Conservation (phyloP, 768 basidiomycete genomes). For the Rhizopogon rudus region DNA sequence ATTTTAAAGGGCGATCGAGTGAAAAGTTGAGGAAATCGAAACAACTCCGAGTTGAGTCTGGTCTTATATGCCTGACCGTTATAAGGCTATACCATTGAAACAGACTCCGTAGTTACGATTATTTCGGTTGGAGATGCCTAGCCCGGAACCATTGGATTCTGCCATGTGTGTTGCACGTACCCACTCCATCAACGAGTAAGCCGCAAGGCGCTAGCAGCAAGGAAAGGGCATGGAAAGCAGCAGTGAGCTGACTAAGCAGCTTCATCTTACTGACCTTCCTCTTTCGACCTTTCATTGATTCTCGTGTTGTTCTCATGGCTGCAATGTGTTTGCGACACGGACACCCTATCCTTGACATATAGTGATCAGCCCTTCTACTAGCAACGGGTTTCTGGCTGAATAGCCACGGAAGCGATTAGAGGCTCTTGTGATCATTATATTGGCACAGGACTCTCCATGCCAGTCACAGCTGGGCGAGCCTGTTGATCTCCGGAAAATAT, state of each 20-base stretch:
- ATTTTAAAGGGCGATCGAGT: slow-evolving; percentile 7
- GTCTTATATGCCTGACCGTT: slow-evolving; percentile 19
- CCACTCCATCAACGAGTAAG: slow-evolving; percentile 5
- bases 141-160: not conserved
- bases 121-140: slow-evolving; percentile 5
- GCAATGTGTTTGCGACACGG: not conserved
- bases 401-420: not conserved
- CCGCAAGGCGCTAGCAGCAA: slow-evolving; percentile 9
- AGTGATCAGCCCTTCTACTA: too few relatives aligned
- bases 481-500: not conserved
- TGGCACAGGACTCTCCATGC: not conserved
- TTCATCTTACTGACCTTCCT: slow-evolving; percentile 22
- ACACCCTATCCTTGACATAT: not conserved
- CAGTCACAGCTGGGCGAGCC: too few relatives aligned
- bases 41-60: not conserved
- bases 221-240: slow-evolving; percentile 19
- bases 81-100: slow-evolving; percentile 22
- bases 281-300: slow-evolving; percentile 9
- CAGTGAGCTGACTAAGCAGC: slow-evolving; percentile 10
- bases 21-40: not conserved
- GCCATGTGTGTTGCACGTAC: slow-evolving; percentile 15
- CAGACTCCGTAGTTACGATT: slow-evolving; percentile 11
- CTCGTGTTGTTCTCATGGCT: slow-evolving; percentile 1
- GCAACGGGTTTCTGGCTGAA: not conserved
- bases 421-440: not conserved